Percentiles rank a stretch among this genome's conserved stretches.
These are phyloP conservation scores for Kwoniella europaea DNA, from an alignment of 768 basidiomycete species.

Conservation along the genomic window DNA sequence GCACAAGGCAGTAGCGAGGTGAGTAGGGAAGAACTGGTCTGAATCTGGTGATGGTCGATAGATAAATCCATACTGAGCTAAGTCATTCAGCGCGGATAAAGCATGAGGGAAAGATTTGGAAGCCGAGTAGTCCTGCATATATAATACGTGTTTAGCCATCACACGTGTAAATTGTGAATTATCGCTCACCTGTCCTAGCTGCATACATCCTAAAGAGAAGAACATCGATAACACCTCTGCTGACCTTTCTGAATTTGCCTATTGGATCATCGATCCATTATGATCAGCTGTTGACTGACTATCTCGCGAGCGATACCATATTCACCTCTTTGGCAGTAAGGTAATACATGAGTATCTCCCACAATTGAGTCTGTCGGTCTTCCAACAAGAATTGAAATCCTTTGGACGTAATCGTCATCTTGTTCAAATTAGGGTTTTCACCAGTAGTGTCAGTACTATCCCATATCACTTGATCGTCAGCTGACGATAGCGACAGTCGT, in stretches of 20 bases:
- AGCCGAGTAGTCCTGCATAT: slow-evolving; percentile 79
- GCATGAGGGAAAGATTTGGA: slow-evolving; percentile 79
- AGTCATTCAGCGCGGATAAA: slow-evolving; percentile 83
- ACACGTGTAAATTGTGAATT: not conserved
- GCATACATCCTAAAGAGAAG: slow-evolving; percentile 97
- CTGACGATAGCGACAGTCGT: slow-evolving; percentile 49
- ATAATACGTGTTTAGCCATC: slow-evolving; percentile 4
- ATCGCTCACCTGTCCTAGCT: slow-evolving; percentile 77
- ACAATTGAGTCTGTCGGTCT: slow-evolving; percentile 90
- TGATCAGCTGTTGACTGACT: not conserved
- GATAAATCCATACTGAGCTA: slow-evolving; percentile 91
- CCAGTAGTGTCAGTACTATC: slow-evolving; percentile 27
- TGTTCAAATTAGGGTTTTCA: slow-evolving; percentile 36
- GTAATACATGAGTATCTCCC: slow-evolving; percentile 92
- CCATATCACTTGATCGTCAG: too few species aligned
- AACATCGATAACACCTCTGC: slow-evolving; percentile 92
- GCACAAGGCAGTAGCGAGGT: slow-evolving; percentile 90
- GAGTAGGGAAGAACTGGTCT: slow-evolving; percentile 88
- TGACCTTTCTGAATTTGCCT: slow-evolving; percentile 73
- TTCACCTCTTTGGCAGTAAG: slow-evolving; percentile 73
- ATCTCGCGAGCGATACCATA: slow-evolving; percentile 44
- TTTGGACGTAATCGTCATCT: slow-evolving; percentile 75
- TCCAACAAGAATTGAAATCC: slow-evolving; percentile 97
- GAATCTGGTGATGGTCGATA: slow-evolving; percentile 68
- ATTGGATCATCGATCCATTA: not conserved